These are phyloP conservation scores for Pilasporangium apinafurcum DNA, from an alignment of 352 stramenopile species.

Conservation along the genomic window DNA sequence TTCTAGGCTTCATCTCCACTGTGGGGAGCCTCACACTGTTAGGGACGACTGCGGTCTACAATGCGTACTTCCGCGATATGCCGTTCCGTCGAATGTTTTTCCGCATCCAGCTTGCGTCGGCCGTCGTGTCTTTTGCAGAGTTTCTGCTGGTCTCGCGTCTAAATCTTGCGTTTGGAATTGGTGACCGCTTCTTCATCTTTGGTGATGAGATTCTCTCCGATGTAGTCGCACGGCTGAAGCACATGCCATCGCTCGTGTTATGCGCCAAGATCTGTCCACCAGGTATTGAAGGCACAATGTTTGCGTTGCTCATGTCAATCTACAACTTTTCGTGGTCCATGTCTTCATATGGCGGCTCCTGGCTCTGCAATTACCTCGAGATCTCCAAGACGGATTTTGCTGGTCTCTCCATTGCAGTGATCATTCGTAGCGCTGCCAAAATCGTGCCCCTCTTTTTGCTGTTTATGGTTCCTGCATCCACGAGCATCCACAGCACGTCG, in stretches of 20 bases:
- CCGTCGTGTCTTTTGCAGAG: conserved; percentile 55
- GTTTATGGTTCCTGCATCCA: conserved; percentile 69
- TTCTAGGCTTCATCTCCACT: conserved; percentile 75
- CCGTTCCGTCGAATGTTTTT: conserved; percentile 76
- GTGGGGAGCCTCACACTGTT: conserved; percentile 66
- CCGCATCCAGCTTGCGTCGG: conserved; percentile 62
- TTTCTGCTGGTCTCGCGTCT: conserved; percentile 64
- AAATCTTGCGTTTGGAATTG: conserved; percentile 54
- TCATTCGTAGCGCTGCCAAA: conserved; percentile 54
- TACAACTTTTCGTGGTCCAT: conserved; percentile 84
- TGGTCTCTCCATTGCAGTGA: conserved; percentile 43
- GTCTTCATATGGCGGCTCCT: conserved; percentile 68
- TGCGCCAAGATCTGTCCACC: conserved; percentile 93
- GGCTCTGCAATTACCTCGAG: conserved; percentile 66
- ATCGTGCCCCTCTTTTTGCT: conserved; percentile 64
- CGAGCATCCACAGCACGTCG: conserved; percentile 52
- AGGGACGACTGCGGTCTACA: conserved; percentile 68
- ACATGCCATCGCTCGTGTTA: conserved; percentile 94
- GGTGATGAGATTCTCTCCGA: conserved; percentile 78
- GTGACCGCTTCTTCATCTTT: conserved; percentile 77
- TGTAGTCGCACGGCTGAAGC: conserved; percentile 72
- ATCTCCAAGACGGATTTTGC: conserved; percentile 75
- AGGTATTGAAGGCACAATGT: conserved; percentile 95
- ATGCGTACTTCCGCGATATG: conserved; percentile 74
- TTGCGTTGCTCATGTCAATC: conserved; percentile 88